Evolutionary conservation across 805 yeast genomes (phyloP).

Genomic region (Cyberlindnera amylophila): DNA sequence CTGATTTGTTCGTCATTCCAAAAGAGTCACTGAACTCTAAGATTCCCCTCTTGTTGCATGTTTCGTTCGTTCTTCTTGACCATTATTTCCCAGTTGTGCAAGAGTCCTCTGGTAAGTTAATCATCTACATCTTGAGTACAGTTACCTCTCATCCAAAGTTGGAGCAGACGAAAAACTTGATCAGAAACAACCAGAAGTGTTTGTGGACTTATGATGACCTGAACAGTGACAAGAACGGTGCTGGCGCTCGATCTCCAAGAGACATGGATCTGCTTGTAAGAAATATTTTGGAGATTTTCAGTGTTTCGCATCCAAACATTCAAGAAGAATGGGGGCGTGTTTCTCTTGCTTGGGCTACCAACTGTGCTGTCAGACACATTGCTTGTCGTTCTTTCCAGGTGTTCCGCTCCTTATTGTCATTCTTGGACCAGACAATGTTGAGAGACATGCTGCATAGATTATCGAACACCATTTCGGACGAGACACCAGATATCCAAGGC

Average conservation of each 20-base stretch:
- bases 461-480: constrained; percentile 90
- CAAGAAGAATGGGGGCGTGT: constrained; percentile 83
- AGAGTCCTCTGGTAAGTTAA: constrained; percentile 74
- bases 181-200: constrained; percentile 46
- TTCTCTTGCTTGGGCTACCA: constrained; percentile 91
- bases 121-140: constrained; percentile 65
- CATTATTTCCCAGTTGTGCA: constrained; percentile 83
- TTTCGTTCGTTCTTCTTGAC: constrained; percentile 76
- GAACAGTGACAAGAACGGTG: constrained; percentile 69
- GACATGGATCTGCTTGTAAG: constrained; percentile 76
- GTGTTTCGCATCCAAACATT: constrained; percentile 42
- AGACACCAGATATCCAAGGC: constrained; percentile 85
- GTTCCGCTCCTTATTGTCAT: constrained; percentile 77
- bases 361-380: constrained; percentile 94
- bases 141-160: constrained; percentile 50
- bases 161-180: constrained; percentile 49
- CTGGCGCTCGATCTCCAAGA: constrained; percentile 83
- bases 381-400: constrained; percentile 96
- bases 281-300: constrained; percentile 55
- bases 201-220: constrained; percentile 89
- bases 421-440: constrained; percentile 82
- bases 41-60: constrained; percentile 73
- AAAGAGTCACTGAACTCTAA: constrained; percentile 56
- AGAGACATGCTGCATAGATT: constrained; percentile 91
- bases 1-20: constrained; percentile 69